Conservation (phyloP, 129 eudicot species). For the Smallanthus sonchifolius region DNA sequence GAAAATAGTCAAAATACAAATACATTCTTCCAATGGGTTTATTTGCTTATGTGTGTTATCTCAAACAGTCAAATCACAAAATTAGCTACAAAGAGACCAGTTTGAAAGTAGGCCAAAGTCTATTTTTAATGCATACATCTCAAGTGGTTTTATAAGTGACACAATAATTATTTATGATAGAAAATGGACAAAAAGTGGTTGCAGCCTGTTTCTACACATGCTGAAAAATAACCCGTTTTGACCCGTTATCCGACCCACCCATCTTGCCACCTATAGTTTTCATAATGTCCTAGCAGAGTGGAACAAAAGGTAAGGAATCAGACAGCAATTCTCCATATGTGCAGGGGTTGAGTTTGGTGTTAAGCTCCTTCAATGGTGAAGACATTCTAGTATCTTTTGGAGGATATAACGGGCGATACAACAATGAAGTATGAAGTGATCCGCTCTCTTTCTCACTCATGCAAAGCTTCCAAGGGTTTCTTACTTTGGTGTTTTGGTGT, state of each 20-base stretch:
- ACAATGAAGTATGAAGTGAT: constrained; percentile 66
- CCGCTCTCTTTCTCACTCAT: background rate
- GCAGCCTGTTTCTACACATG: background rate
- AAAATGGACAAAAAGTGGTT: background rate
- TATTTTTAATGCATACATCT: background rate
- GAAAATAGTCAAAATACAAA: background rate
- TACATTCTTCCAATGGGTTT: background rate
- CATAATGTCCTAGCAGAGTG: background rate
- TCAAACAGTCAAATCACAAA: background rate
- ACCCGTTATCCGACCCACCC: background rate
- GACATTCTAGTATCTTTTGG: constrained; percentile 93
- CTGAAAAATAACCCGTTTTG: background rate
- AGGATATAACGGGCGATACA: constrained; percentile 95
- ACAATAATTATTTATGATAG: background rate
- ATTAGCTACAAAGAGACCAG: background rate
- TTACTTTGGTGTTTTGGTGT: constrained; percentile 7
- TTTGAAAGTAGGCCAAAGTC: background rate
- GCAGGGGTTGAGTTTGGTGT: constrained; percentile 93
- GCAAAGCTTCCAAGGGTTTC: constrained; percentile 6
- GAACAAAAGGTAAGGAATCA: background rate
- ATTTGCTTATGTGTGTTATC: background rate
- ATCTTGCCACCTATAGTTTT: background rate
- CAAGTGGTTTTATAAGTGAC: no score
- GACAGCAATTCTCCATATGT: background rate
- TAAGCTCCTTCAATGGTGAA: constrained; percentile 81